Evolutionary conservation across 2,329 filamentous ascomycete genomes (phyloP).

Genomic region (Botrytis elliptica): DNA sequence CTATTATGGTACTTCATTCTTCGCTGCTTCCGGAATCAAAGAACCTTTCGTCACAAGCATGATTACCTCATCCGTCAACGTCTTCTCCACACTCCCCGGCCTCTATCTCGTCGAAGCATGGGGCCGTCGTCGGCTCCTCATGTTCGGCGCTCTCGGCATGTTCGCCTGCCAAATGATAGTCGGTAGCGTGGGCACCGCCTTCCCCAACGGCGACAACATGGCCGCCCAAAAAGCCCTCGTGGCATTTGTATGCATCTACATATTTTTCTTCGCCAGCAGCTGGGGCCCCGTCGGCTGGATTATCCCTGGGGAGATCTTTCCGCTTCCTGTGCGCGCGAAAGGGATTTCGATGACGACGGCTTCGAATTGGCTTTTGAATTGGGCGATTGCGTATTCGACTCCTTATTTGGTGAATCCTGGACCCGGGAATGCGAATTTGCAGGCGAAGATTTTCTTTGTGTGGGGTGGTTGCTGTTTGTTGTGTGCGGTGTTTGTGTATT

Average conservation of each 20-base stretch:
- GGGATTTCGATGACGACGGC: conserved; percentile 83
- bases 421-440: conserved; percentile 41
- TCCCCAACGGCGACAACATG: conserved; percentile 43
- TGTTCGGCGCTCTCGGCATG: conserved; percentile 79
- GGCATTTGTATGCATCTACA: conserved; percentile 60
- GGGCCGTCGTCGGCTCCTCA: conserved; percentile 75
- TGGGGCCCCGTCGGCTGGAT: conserved; percentile 59
- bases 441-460: conserved; percentile 47
- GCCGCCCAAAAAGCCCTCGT: conserved; percentile 48
- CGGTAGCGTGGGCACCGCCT: conserved; percentile 54
- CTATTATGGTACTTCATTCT: conserved; percentile 90
- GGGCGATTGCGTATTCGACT: conserved; percentile 65
- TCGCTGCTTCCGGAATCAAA: conserved; percentile 70
- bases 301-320: conserved; percentile 86
- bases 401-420: conserved; percentile 61
- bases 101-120: conserved; percentile 85
- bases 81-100: conserved; percentile 72
- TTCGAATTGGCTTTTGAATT: conserved; percentile 88
- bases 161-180: conserved; percentile 83
- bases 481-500: conserved; percentile 54
- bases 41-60: conserved; percentile 76
- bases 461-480: conserved; percentile 57
- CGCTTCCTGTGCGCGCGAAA: conserved; percentile 63
- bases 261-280: conserved; percentile 22
- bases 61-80: conserved; percentile 71